Base-by-base conservation (phyloP, 192 early-diverging fungal genomes). In the Coemansia reversa region DNA sequence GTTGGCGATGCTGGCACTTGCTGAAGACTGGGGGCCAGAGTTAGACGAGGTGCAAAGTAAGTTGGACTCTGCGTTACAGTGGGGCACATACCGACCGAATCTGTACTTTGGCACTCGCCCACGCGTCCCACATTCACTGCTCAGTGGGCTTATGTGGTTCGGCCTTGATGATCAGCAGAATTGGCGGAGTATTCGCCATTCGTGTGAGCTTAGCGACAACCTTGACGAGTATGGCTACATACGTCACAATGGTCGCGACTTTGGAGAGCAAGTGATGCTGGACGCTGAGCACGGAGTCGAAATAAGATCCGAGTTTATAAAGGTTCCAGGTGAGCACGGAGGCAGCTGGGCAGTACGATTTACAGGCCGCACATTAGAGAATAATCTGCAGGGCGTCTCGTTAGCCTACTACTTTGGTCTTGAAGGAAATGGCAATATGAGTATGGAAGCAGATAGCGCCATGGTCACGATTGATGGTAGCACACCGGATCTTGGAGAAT, bases 111-210 rank as follows among this genome's bases (percentile, higher is more conserved):
- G 95, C 39, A 91, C 90, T 1, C 85, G 91, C 0, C 88, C 93
- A 14, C 88, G 93, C 48, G 55, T 87, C 27, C 81, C 90, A 0
- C 82, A 91, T 42, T 85, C 91, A 3, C 68, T 98, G n/a, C 80
- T 93, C 73, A 91, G 91, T 22, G 93, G 95, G 7, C 83, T 98
- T n/a, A 91, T 94, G 88, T 96, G 95, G 95, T 93, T 92, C 79
- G 90, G 91, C 18, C 72, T 80, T 4, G 84, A 87, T 32, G 67
- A 86, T 47, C 83, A 74, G 57, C 71, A 79, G 35, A 79, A 86
- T 20, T 75, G 85, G 51, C 69, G 87, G 45, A 62, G 87, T 16
- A 89, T 95, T 25, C 87, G 95, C 3, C 94, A 98, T 60, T 85
- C 89, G n/a, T 98, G 95, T 70, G 94, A 98, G 57, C 90, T 95